Evolutionary conservation across 805 yeast genomes (phyloP).

Genomic region (Hanseniaspora singularis): DNA sequence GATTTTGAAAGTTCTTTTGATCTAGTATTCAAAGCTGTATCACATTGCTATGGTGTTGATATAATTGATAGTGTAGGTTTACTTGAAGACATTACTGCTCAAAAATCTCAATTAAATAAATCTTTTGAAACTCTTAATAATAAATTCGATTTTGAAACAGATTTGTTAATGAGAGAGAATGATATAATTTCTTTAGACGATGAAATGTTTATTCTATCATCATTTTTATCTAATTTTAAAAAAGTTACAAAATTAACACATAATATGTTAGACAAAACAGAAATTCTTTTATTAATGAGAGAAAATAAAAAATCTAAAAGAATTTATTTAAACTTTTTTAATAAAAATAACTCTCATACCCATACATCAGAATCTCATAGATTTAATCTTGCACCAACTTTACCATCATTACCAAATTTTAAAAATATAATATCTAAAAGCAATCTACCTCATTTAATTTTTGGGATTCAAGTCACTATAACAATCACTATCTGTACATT

Average conservation of each 20-base stretch:
- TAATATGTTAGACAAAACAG: conserved; percentile 26
- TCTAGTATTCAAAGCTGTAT: conserved; percentile 28
- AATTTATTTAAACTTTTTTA: conserved; percentile 31
- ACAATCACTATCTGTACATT: conserved; percentile 38
- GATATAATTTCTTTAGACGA: conserved; percentile 35
- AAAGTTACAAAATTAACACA: conserved; percentile 30
- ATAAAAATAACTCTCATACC: conserved; percentile 18
- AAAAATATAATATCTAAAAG: not conserved
- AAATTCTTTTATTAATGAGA: conserved; percentile 27
- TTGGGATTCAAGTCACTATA: conserved; percentile 36
- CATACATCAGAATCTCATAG: conserved; percentile 29
- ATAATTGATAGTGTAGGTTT: conserved; percentile 18
- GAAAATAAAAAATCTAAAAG: conserved; percentile 26
- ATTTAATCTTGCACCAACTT: conserved; percentile 5
- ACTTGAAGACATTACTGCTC: conserved; percentile 19
- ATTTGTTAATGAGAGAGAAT: conserved; percentile 13
- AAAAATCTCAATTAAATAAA: conserved; percentile 18
- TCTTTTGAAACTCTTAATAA: conserved; percentile 20
- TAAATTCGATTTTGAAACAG: conserved; percentile 21
- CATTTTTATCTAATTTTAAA: conserved; percentile 38
- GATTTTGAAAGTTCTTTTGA: conserved; percentile 29
- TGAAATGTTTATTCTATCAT: conserved; percentile 39
- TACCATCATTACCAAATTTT: conserved; percentile 7
- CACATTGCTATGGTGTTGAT: conserved; percentile 34
- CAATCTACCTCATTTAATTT: conserved; percentile 32